These are phyloP conservation scores for Ogataea corticis DNA, from an alignment of 805 yeast species.

Conservation along the genomic window DNA sequence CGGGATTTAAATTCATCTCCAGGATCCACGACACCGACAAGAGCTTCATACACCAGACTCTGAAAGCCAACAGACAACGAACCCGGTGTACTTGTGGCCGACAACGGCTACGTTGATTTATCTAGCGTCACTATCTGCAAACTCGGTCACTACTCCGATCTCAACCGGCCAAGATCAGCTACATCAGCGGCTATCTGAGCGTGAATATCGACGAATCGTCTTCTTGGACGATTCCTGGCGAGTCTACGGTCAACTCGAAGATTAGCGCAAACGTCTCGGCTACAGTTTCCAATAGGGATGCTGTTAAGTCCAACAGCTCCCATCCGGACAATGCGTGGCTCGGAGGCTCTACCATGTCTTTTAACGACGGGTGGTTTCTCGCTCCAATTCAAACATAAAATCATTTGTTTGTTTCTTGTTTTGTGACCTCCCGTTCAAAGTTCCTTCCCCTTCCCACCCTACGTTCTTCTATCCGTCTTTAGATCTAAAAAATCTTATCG, in stretches of 20 bases:
- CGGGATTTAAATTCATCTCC: background rate
- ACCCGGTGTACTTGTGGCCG: background rate
- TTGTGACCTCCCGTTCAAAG: too few relatives aligned
- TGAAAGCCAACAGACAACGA: background rate
- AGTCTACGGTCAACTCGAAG: conserved; percentile 1
- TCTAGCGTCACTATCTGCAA: background rate
- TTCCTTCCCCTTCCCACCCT: too few relatives aligned
- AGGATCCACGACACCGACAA: background rate
- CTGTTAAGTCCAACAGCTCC: conserved; percentile 3
- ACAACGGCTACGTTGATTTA: background rate
- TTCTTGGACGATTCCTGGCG: conserved; percentile 2
- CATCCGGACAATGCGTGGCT: conserved; percentile 5
- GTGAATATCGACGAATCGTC: conserved; percentile 2
- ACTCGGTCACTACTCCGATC: background rate
- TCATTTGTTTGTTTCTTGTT: too few relatives aligned
- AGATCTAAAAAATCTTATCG: too few relatives aligned
- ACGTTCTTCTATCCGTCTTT: too few relatives aligned
- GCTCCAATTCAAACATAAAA: too few relatives aligned
- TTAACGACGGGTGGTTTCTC: background rate
- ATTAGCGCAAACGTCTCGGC: background rate
- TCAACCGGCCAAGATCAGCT: conserved; percentile 1
- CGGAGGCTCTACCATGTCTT: background rate
- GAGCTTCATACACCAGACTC: background rate
- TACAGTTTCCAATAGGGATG: conserved; percentile 1
- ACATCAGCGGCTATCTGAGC: conserved; percentile 1